phyloP scores from a whole-genome alignment of 2,329 filamentous ascomycete genomes.

The Apiospora aurea region DNA sequence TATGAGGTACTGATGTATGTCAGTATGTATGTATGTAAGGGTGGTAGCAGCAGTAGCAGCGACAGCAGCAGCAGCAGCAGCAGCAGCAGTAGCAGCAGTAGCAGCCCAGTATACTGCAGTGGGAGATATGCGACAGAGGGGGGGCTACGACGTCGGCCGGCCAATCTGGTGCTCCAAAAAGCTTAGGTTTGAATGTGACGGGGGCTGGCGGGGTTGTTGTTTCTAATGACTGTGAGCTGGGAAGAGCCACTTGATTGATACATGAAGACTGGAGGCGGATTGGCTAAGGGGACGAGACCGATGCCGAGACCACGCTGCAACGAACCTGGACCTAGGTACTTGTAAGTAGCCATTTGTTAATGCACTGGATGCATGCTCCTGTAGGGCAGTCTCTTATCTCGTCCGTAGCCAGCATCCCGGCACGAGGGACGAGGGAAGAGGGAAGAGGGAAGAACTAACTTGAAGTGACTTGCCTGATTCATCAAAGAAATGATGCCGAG shows the following conservation, averaged over 20 bases:
- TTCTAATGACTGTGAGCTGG: conserved; percentile 2
- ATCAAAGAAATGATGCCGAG: no score
- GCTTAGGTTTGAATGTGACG: conserved; percentile 8
- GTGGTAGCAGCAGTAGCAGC: not conserved
- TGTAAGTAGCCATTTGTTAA: not conserved
- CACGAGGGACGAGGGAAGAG: no score
- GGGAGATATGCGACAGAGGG: conserved; percentile 17
- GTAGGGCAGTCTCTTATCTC: not conserved
- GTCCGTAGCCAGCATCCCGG: not conserved
- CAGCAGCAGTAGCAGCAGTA: not conserved
- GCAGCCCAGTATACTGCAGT: conserved; percentile 12
- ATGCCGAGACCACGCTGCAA: not conserved
- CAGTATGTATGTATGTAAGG: not conserved
- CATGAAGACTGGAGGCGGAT: no score
- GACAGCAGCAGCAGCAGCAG: not conserved
- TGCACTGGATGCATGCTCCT: no score
- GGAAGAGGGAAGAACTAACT: no score
- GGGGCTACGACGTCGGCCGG: conserved; percentile 16
- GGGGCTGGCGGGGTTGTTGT: conserved; percentile 13
- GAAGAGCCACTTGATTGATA: conserved; percentile 1
- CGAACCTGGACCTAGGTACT: not conserved
- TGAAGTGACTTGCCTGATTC: no score
- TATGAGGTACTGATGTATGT: conserved; percentile 11
- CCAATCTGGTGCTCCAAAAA: conserved; percentile 16
- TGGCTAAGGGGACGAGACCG: not conserved